Evolutionary conservation across 2,329 filamentous ascomycete genomes (phyloP).

Genomic region (Lasiodiplodia sp.): DNA sequence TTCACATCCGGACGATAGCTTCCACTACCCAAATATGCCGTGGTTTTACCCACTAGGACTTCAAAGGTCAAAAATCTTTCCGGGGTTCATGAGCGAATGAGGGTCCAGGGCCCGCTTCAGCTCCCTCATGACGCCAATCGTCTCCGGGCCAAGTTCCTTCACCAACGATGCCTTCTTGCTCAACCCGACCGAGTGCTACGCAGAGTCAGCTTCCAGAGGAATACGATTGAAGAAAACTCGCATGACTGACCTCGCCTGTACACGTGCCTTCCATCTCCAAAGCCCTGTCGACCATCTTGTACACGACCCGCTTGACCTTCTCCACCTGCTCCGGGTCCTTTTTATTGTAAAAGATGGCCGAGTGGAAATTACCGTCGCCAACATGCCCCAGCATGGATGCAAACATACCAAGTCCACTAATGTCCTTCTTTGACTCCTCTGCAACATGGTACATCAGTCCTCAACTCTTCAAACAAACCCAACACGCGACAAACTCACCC

Average conservation of each 20-base stretch:
- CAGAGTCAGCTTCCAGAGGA: neutral
- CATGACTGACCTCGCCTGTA: conserved; percentile 69
- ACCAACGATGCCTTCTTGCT: conserved; percentile 84
- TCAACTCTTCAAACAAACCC: neutral
- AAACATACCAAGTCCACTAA: conserved; percentile 85
- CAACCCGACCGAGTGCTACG: conserved; percentile 76
- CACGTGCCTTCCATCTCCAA: conserved; percentile 94
- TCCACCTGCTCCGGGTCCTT: conserved; percentile 72
- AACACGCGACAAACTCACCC: conserved; percentile 46
- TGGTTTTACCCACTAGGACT: too few species aligned
- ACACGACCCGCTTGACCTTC: conserved; percentile 81
- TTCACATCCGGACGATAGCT: too few species aligned
- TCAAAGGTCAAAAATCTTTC: conserved; percentile 80
- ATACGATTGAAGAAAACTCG: neutral
- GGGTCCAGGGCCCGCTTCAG: conserved; percentile 85
- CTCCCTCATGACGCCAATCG: conserved; percentile 81
- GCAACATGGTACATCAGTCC: conserved; percentile 35
- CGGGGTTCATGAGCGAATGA: conserved; percentile 87
- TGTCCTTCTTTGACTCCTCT: conserved; percentile 87
- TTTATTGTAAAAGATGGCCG: conserved; percentile 87
- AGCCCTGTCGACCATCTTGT: conserved; percentile 87
- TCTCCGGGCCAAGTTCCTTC: conserved; percentile 80
- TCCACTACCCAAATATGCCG: too few species aligned
- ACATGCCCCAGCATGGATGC: conserved; percentile 89
- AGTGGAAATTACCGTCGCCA: conserved; percentile 94